These are phyloP conservation scores for Saprolegnia parasitica DNA, from an alignment of 352 stramenopile species.

Conservation along the genomic window DNA sequence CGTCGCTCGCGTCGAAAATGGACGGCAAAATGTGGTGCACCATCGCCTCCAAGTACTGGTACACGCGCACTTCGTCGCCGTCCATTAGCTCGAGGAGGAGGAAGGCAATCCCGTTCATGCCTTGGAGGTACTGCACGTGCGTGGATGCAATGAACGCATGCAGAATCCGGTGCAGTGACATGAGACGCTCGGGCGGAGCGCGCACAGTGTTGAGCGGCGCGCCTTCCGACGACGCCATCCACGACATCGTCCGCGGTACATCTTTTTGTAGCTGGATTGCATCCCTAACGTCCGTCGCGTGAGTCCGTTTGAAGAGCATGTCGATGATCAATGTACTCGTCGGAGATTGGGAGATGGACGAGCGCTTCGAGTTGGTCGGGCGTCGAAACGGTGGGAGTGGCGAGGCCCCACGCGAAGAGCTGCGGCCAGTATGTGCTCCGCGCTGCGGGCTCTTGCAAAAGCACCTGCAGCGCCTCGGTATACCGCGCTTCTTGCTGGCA, in stretches of 20 bases:
- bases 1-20: conserved; percentile 74
- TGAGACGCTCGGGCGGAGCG: conserved; percentile 36
- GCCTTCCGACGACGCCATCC: conserved; percentile 54
- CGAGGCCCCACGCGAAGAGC: conserved; percentile 62
- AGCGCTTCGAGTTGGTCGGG: conserved; percentile 27
- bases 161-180: conserved; percentile 45
- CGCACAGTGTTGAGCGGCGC: conserved; percentile 44
- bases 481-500: conserved; percentile 57
- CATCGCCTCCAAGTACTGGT: conserved; percentile 59
- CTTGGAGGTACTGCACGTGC: conserved; percentile 73
- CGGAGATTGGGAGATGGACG: conserved; percentile 37
- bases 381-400: conserved; percentile 23
- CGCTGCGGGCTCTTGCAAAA: conserved; percentile 47
- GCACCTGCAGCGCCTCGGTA: conserved; percentile 69
- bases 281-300: no score
- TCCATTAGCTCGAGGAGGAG: conserved; percentile 61
- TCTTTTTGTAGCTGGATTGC: conserved; percentile 72
- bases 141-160: conserved; percentile 54
- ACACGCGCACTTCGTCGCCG: conserved; percentile 49
- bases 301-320: no score
- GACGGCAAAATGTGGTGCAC: conserved; percentile 63
- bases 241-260: conserved; percentile 71
- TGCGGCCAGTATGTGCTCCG: conserved; percentile 56
- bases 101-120: conserved; percentile 80
- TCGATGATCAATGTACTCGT: conserved; percentile 66